phyloP scores from a whole-genome alignment of 2,329 filamentous ascomycete genomes.

The Beauveria sp. region DNA sequence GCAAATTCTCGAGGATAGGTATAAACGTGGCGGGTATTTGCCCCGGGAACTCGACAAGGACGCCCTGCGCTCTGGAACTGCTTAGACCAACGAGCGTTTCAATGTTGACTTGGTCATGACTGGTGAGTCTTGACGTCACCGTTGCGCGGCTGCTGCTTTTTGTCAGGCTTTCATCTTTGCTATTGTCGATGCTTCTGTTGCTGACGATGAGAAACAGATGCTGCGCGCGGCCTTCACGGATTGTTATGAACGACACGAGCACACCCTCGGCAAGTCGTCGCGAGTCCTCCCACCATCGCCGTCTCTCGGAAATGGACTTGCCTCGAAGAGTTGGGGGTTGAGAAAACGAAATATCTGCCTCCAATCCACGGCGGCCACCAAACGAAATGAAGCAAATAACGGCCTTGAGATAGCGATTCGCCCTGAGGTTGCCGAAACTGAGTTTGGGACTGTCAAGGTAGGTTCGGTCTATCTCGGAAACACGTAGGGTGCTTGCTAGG shows the following conservation, averaged over 20 bases:
- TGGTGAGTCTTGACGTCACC: not conserved
- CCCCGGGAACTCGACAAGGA: slow-evolving; percentile 7
- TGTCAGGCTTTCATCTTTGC: not conserved
- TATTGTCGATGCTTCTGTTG: not conserved
- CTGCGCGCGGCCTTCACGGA: not conserved
- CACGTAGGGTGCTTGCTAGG: not conserved
- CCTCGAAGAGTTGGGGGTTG: not conserved
- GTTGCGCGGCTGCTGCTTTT: not conserved
- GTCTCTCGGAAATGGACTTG: not conserved
- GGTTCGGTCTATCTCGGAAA: not conserved
- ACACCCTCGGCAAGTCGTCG: slow-evolving; percentile 5
- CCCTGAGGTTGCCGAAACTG: slow-evolving; percentile 1
- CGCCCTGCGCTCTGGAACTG: not conserved
- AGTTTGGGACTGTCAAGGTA: not conserved
- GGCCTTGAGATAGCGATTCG: not conserved
- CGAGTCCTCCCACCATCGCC: slow-evolving; percentile 4
- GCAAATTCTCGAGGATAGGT: slow-evolving; percentile 6
- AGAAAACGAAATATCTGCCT: not conserved
- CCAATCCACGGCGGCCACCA: not conserved
- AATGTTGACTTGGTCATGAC: not conserved
- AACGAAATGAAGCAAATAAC: not conserved
- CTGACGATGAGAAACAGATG: slow-evolving; percentile 2
- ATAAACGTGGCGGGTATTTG: not conserved
- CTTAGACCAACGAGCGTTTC: slow-evolving; percentile 3
- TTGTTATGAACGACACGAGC: slow-evolving; percentile 3